A percentile compares a stretch with the other conserved stretches of the same genome.
phyloP scores from a whole-genome alignment of 352 stramenopile species.

The Phytophthora pinifolia region DNA sequence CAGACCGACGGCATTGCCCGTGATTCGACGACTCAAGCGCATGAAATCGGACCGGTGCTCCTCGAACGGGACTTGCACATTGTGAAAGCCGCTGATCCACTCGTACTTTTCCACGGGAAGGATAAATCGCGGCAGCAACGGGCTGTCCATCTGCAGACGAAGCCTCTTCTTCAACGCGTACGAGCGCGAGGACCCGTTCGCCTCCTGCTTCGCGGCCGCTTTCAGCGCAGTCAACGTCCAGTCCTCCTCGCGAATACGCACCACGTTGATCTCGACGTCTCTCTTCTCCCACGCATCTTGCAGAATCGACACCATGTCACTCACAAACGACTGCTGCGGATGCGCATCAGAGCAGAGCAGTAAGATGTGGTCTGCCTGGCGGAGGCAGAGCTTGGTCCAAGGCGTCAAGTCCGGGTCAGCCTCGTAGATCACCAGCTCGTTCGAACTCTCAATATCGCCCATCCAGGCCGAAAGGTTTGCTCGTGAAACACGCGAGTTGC shows the following conservation, averaged over 20 bases:
- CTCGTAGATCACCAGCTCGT: conserved; percentile 84
- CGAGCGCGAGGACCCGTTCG: conserved; percentile 49
- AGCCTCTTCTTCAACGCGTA: conserved; percentile 63
- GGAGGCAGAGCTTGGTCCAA: conserved; percentile 85
- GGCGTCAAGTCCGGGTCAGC: conserved; percentile 65
- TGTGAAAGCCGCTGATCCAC: conserved; percentile 87
- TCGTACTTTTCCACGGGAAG: conserved; percentile 85
- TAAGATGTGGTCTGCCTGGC: conserved; percentile 83
- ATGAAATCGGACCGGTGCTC: conserved; percentile 77
- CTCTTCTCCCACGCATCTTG: conserved; percentile 70
- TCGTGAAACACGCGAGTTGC: conserved; percentile 58
- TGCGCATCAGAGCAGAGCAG: conserved; percentile 78
- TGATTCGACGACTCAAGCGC: conserved; percentile 89
- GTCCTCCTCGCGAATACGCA: conserved; percentile 73
- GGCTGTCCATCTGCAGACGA: conserved; percentile 53
- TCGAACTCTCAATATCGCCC: conserved; percentile 75
- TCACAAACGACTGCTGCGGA: conserved; percentile 61
- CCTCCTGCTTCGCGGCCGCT: conserved; percentile 41
- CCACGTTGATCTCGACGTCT: conserved; percentile 74
- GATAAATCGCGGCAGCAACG: conserved; percentile 66
- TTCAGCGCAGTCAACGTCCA: conserved; percentile 70
- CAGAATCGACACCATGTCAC: conserved; percentile 71
- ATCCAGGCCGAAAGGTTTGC: conserved; percentile 81
- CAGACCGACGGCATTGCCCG: conserved; percentile 91
- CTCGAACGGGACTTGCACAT: conserved; percentile 79